These are phyloP conservation scores for Zymoseptoria tritici DNA, from an alignment of 2,329 filamentous ascomycete species.

Conservation along the genomic window DNA sequence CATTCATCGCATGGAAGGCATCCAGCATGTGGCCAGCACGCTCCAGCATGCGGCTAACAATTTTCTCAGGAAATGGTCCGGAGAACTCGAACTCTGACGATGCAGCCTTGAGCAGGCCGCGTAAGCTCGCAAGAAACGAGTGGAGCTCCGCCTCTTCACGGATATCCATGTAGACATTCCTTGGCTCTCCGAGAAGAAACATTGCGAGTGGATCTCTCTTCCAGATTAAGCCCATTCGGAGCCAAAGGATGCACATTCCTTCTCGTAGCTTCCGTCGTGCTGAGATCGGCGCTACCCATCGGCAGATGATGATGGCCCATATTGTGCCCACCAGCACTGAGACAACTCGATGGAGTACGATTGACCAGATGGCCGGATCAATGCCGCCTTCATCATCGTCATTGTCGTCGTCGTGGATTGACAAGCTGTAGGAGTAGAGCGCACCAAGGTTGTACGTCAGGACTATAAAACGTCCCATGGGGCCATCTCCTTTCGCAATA, in stretches of 20 bases:
- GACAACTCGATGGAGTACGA: conserved; percentile 78
- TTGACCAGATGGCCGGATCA: conserved; percentile 77
- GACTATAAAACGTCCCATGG: conserved; percentile 87
- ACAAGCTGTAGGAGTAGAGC: conserved; percentile 86
- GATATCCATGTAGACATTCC: conserved; percentile 66
- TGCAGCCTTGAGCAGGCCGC: conserved; percentile 64
- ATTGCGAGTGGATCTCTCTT: conserved; percentile 80
- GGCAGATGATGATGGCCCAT: conserved; percentile 86
- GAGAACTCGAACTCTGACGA: conserved; percentile 81
- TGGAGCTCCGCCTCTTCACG: conserved; percentile 82
- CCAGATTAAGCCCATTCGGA: conserved; percentile 95
- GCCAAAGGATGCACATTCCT: conserved; percentile 80
- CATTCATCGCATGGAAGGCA: conserved; percentile 92
- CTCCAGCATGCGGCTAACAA: conserved; percentile 66
- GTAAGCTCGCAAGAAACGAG: conserved; percentile 65
- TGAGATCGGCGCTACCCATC: conserved; percentile 88
- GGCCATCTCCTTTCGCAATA: conserved; percentile 72
- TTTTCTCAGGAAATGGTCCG: conserved; percentile 72
- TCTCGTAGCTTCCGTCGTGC: conserved; percentile 82
- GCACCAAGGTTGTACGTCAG: conserved; percentile 94
- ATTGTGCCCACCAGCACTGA: conserved; percentile 79
- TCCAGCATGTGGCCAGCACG: conserved; percentile 81
- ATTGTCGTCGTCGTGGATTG: conserved; percentile 68
- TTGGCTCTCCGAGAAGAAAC: conserved; percentile 42
- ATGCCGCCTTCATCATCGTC: conserved; percentile 80